Evolutionary conservation across 495 filamentous ascomycete species (phyloP).

Genomic region (Penicillium lividum): DNA sequence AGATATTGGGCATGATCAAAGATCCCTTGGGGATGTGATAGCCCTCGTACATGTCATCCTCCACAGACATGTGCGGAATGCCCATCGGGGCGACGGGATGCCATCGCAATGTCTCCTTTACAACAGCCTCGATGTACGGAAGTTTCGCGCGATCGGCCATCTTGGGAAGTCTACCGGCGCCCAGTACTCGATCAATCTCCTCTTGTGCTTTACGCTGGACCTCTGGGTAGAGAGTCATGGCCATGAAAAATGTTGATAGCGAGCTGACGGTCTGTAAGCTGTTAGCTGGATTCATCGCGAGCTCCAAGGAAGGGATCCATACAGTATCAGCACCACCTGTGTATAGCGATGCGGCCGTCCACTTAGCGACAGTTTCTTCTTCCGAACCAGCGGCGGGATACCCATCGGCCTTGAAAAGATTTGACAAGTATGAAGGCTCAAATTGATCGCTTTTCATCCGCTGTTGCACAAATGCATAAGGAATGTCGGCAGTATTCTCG

Average conservation of each 20-base stretch:
- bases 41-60: conserved; percentile 49
- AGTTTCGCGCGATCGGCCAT: conserved; percentile 35
- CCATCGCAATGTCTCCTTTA: conserved; percentile 51
- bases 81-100: conserved; percentile 44
- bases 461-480: conserved; percentile 46
- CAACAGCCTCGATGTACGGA: conserved; percentile 45
- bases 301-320: background rate
- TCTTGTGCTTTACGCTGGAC: conserved; percentile 51
- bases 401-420: conserved; percentile 28
- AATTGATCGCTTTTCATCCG: conserved; percentile 38
- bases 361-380: conserved; percentile 38
- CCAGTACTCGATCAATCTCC: conserved; percentile 53
- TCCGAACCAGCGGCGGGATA: conserved; percentile 18
- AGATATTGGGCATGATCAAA: conserved; percentile 39
- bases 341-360: conserved; percentile 51
- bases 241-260: conserved; percentile 35
- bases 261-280: conserved; percentile 18
- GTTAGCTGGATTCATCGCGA: conserved; percentile 1
- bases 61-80: conserved; percentile 54
- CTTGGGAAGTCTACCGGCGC: conserved; percentile 32
- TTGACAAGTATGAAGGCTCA: conserved; percentile 40
- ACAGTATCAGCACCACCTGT: conserved; percentile 59
- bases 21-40: conserved; percentile 51
- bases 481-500: conserved; percentile 28
- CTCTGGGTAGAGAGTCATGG: conserved; percentile 43